Percentiles rank a stretch among this genome's conserved stretches.
Conservation (phyloP, 164 flowering plant species). For the Liquidambar formosana region DNA sequence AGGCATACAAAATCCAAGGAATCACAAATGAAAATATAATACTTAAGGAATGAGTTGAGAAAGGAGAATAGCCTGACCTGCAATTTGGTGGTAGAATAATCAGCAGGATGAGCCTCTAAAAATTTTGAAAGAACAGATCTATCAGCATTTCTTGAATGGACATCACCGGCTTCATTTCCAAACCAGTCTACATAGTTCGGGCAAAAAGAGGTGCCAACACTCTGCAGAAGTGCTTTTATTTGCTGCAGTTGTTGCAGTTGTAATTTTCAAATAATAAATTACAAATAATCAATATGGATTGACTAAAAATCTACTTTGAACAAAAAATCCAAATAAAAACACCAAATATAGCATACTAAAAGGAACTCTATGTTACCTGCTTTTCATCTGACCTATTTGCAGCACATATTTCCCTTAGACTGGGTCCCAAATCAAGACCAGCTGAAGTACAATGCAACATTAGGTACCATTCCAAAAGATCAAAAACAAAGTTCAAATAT, state of each 20-base stretch:
- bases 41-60: background rate
- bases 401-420: slow-evolving; percentile 83
- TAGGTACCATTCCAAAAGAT: background rate
- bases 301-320: background rate
- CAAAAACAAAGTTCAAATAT: slow-evolving; percentile 6
- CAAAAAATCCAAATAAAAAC: background rate
- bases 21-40: background rate
- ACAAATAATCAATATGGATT: background rate
- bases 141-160: slow-evolving; percentile 70
- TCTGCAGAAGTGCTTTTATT: slow-evolving; percentile 82
- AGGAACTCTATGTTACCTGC: slow-evolving; percentile 50
- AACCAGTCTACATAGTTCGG: slow-evolving; percentile 82
- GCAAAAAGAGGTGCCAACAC: slow-evolving; percentile 77
- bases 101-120: slow-evolving; percentile 82
- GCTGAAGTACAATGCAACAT: slow-evolving; percentile 33
- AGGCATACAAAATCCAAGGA: background rate
- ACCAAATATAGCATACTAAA: too few relatives aligned
- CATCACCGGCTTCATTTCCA: slow-evolving; percentile 45
- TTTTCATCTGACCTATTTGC: slow-evolving; percentile 84
- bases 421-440: slow-evolving; percentile 66
- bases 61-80: slow-evolving; percentile 48
- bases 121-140: slow-evolving; percentile 71
- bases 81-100: slow-evolving; percentile 74
- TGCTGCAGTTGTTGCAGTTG: slow-evolving; percentile 62
- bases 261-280: background rate